Percentiles rank a stretch among this genome's conserved stretches.
Conservation (phyloP, 495 filamentous ascomycete genomes). For the Hypoxylon intermedium region DNA sequence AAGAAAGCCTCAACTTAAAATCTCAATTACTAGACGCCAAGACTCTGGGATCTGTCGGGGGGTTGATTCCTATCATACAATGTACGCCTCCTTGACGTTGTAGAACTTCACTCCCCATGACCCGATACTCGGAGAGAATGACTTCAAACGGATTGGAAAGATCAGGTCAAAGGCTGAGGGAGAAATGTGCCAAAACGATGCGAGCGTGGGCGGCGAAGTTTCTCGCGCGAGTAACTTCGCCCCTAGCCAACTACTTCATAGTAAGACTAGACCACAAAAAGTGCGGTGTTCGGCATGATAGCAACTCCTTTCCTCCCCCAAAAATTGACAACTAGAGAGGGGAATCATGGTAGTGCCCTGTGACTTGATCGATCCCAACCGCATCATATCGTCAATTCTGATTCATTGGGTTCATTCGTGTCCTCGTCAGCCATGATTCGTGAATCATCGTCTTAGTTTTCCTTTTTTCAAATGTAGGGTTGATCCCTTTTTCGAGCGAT, state of each 20-base stretch:
- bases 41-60: constrained; percentile 30
- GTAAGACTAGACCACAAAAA: too few species aligned
- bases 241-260: constrained; percentile 26
- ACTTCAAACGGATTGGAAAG: constrained; percentile 20
- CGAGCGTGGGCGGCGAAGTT: not conserved
- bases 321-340: too few species aligned
- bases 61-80: constrained; percentile 37
- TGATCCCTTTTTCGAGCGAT: constrained; percentile 12
- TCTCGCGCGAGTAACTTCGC: not conserved
- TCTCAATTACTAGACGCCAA: constrained; percentile 35
- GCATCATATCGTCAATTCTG: constrained; percentile 9
- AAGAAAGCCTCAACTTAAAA: constrained; percentile 28
- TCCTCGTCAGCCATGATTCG: constrained; percentile 39
- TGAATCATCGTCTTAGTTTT: constrained; percentile 27
- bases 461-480: constrained; percentile 13
- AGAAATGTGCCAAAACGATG: constrained; percentile 34
- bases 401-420: constrained; percentile 29
- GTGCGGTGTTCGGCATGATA: too few species aligned
- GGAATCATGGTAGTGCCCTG: too few species aligned
- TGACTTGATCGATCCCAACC: constrained; percentile 11
- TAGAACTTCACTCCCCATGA: constrained; percentile 18
- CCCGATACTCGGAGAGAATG: constrained; percentile 26
- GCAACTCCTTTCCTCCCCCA: too few species aligned
- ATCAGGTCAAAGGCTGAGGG: constrained; percentile 32
- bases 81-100: constrained; percentile 15